Conservation (phyloP, 108 stramenopile genomes). For the Nannochloropsis oceanica region DNA sequence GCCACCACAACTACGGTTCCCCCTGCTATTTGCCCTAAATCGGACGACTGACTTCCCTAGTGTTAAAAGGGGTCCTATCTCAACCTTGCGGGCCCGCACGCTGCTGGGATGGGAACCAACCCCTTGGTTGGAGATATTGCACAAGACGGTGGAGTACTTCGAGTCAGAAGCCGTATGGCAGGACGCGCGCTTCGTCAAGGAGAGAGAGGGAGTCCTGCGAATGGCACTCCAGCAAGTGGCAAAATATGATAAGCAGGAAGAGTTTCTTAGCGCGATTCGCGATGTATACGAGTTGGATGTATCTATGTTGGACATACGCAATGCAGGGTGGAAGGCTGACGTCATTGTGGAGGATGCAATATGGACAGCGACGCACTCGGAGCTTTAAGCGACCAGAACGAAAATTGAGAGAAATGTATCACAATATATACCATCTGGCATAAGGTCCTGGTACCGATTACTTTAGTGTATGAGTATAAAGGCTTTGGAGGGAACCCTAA, state of each 20-base stretch:
- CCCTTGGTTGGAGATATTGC: background rate
- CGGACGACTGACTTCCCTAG: background rate
- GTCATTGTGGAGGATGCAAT: background rate
- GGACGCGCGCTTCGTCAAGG: background rate
- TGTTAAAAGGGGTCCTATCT: background rate
- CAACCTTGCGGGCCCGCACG: background rate
- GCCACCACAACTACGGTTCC: background rate
- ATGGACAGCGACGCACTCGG: background rate
- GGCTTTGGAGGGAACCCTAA: too few species aligned
- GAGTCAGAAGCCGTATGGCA: background rate
- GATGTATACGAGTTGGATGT: background rate
- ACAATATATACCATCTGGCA: too few species aligned
- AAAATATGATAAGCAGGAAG: background rate
- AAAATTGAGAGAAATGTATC: too few species aligned
- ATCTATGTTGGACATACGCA: background rate
- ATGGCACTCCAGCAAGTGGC: background rate
- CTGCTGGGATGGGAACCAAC: background rate
- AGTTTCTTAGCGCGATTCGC: background rate
- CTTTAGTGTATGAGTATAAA: too few species aligned
- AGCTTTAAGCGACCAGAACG: too few species aligned
- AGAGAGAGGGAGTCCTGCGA: background rate
- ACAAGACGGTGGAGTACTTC: background rate
- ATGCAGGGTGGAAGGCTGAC: background rate
- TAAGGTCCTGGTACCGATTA: too few species aligned
- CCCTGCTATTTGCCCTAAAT: background rate